Conservation (phyloP, 2,329 filamentous ascomycete species). For the Aureobasidium subglaciale region DNA sequence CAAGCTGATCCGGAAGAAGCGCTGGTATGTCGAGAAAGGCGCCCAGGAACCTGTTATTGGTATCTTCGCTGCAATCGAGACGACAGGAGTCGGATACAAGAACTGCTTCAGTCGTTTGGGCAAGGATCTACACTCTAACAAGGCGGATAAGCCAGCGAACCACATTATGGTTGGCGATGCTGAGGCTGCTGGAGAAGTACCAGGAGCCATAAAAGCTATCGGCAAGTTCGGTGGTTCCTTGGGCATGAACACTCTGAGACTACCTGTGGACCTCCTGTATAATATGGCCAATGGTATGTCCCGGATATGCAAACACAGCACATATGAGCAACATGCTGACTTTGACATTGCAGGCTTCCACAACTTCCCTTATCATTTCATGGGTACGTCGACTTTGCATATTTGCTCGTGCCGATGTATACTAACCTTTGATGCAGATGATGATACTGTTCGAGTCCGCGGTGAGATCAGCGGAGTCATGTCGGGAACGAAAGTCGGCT, state of each 20-base stretch:
- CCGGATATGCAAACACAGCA: no score
- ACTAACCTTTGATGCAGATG: no score
- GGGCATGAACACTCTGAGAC: background rate
- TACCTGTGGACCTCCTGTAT: slow-evolving; percentile 2
- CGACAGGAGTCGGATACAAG: slow-evolving; percentile 4
- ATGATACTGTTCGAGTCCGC: slow-evolving; percentile 58
- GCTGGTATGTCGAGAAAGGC: slow-evolving; percentile 13
- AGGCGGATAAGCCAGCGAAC: background rate
- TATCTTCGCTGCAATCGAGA: background rate
- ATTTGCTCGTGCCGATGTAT: no score
- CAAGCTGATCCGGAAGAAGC: background rate
- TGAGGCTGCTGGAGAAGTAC: background rate
- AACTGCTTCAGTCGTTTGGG: background rate
- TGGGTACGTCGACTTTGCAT: no score
- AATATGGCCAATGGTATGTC: slow-evolving; percentile 55
- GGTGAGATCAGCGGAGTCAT: slow-evolving; percentile 56
- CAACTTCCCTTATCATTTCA: slow-evolving; percentile 58
- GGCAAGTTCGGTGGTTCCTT: background rate
- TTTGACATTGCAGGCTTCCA: no score
- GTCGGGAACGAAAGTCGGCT: slow-evolving; percentile 41
- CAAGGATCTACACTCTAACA: background rate
- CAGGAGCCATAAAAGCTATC: background rate
- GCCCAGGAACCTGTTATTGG: slow-evolving; percentile 11
- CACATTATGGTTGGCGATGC: background rate
- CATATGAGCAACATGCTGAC: no score